These are phyloP conservation scores for Coniosporium tulheliwenetii DNA, from an alignment of 2,329 filamentous ascomycete species.

Conservation along the genomic window DNA sequence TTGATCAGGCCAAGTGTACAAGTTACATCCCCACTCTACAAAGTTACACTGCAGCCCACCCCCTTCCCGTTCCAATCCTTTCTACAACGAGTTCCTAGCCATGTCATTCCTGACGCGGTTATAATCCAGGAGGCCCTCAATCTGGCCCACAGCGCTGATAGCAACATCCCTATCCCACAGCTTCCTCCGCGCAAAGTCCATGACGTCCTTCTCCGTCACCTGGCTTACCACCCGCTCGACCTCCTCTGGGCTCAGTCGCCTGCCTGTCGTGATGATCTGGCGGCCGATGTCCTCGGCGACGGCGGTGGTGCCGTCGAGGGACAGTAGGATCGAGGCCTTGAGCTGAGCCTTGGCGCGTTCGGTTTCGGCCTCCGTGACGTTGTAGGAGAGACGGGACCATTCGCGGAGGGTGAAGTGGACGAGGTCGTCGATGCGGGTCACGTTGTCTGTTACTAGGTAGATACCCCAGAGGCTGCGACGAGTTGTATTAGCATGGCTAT, in stretches of 20 bases:
- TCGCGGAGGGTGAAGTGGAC: conserved; percentile 97
- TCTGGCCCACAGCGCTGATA: conserved; percentile 79
- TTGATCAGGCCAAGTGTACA: neutral
- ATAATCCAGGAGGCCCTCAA: conserved; percentile 73
- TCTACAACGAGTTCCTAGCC: conserved; percentile 52
- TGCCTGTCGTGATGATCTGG: conserved; percentile 94
- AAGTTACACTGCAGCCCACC: neutral
- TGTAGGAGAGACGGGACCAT: conserved; percentile 88
- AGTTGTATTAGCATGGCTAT: conserved; percentile 13
- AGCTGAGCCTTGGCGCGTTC: conserved; percentile 99
- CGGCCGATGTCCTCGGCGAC: conserved; percentile 97
- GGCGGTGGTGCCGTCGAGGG: conserved; percentile 91
- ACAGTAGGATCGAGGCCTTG: conserved; percentile 94
- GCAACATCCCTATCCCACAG: conserved; percentile 97
- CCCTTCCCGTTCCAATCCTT: conserved; percentile 6
- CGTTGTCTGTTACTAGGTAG: conserved; percentile 88
- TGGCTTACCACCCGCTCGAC: conserved; percentile 81
- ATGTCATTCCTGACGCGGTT: conserved; percentile 68
- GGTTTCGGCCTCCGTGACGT: conserved; percentile 76
- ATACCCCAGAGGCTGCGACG: conserved; percentile 85
- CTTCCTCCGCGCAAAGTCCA: conserved; percentile 88
- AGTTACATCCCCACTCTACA: neutral
- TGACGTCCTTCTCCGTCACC: conserved; percentile 91
- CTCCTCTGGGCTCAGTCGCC: conserved; percentile 79
- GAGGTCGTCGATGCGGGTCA: conserved; percentile 79